Base-by-base conservation (phyloP, 1,284 basidiomycete species). In the Moesziomyces sp. region DNA sequence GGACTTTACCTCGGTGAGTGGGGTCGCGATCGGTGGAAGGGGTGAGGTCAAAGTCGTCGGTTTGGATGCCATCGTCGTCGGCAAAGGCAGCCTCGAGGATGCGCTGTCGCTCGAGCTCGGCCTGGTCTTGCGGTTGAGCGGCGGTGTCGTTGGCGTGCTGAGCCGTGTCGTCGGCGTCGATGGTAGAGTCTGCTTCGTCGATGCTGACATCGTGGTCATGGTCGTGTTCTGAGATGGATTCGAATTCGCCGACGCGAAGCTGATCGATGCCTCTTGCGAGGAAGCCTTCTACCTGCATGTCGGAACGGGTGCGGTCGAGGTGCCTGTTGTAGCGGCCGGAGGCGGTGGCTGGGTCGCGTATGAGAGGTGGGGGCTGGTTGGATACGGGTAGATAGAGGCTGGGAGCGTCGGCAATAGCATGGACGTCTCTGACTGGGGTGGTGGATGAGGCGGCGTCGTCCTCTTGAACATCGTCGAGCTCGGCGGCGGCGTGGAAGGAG, bases 281-380 rank as follows among this genome's bases (percentile, higher is more conserved):
- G 60, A 73, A 73, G 38, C 70, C 57, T 57, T 73, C 64, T n/a
- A 73, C 70, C 44, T 73, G 70, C 60, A 68, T 54, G 1, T 73
- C 70, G 11, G 64, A 72, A 19, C 69, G 63, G 0, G 69, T 72
- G 40, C 69, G 69, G 44, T 72, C 69, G 45, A 62, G 11, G 1
- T 44, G 52, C 30, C 69, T 55, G 43, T 52, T 63, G 24, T 65
- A 52, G 26, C 55, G 48, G 14, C 42, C 18, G 1, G 62, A 49
- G 50, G 42, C 42, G 43, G 59, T 45, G 9, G 55, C 55, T 38
- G 52, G 58, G 4, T 58, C 58, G 10, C 69, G 69, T 18, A 72
- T 58, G 34, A 72, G 50, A 18, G 69, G 69, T n/a, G 63, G 63
- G 14, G 69, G 69, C 46, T 66, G 69, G 48, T 66, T 55, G 13